Base-by-base conservation (phyloP, 306 rosid species). In the Rubus parviflorus region DNA sequence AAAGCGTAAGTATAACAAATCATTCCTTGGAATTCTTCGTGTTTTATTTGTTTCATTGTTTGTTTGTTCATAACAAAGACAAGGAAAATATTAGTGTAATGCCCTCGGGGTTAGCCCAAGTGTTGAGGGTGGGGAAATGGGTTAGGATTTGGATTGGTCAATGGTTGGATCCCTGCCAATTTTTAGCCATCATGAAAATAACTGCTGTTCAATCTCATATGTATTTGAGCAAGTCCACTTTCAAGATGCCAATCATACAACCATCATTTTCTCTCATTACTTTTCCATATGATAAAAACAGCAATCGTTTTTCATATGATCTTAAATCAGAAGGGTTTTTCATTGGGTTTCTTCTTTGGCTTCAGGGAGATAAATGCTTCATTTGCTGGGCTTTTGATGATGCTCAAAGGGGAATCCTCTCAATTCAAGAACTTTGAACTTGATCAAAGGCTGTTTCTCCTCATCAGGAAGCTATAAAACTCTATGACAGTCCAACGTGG, bases 361-460 rank as follows among this genome's bases (percentile, higher is more conserved):
- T 86, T 77, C 58, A 89, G 97, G 78, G 98, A 94, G 85, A 69
- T 94, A 22, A 81, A 81, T 75, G 90, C 92, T 64, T 92, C 98
- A 45, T 94, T 94, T 85, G 95, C 97, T 54, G 98, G 97, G 77
- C 98, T 94, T 77, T 87, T 94, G 86, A 92, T 92, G 98, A 65
- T 90, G 92, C 84, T 94, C 83, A 92, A 79, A 84, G 97, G 98
- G 40, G 98, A 92, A 56, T 89, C 94, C 43, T 90, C 94, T 20
- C 91, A 90, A 75, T 90, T 90, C 85, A 90, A 87, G 84, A 90
- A 90, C 84, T 94, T 92, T 81, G 97, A 92, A 76, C 93, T 94
- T 64, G 98, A 94, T 84, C 97, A 90, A 82, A 84, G 92, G 87
- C 77, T 90, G 81, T 94, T 78, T 84, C 89, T 90, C 80, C 87